Evolutionary conservation across 176 grass and related monocot genomes (phyloP), one percentile per base, ranked within the genome.

Genomic region (Thalia dealbata): DNA sequence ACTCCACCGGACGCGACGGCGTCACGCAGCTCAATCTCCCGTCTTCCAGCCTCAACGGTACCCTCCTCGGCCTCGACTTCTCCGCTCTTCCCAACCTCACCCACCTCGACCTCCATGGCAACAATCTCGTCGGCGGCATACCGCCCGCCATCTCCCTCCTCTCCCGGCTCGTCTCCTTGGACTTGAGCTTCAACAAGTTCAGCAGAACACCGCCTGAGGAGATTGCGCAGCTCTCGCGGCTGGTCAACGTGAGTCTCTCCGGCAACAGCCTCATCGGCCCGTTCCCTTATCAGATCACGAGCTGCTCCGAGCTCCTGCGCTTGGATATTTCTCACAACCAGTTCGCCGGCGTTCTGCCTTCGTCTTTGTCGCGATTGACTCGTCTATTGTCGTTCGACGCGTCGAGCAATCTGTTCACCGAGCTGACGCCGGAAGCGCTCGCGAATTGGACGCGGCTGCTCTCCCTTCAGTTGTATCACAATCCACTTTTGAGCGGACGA

Each of bases 11-110:
- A 2, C 15, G 22, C 41, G 70, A 32, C 41, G 70, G 50, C 14
- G 14, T 81, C 46, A 13, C 42, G 12, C 26, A 76, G 48, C 79
- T 81, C 15, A 69, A 21, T 60, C 55, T 69, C 23, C 22, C 79
- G 1, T 44, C 73, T 64, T 15, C 50, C 29, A 14, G 71, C 72
- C 72, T 81, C 58, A 81, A 81, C n/a, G 79, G 79, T 6, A 75
- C 79, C 26, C 54, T 81, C 11, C 2, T 75, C 23, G 71, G 59
- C 21, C 60, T 81, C 24, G 30, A 76, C 32, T 69, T 81, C 6
- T 6, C 26, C 24, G 19, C 73, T 48, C 61, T 81, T 6, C 63
- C 51, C 12, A 22, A 69, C 51, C 73, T 82, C 42, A 77, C 74
- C 61, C 29, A 71, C 35, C 74, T 82, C 55, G 14, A 72, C 51